Base-by-base conservation (phyloP, 495 filamentous ascomycete genomes). In the Penicillium paradoxum region DNA sequence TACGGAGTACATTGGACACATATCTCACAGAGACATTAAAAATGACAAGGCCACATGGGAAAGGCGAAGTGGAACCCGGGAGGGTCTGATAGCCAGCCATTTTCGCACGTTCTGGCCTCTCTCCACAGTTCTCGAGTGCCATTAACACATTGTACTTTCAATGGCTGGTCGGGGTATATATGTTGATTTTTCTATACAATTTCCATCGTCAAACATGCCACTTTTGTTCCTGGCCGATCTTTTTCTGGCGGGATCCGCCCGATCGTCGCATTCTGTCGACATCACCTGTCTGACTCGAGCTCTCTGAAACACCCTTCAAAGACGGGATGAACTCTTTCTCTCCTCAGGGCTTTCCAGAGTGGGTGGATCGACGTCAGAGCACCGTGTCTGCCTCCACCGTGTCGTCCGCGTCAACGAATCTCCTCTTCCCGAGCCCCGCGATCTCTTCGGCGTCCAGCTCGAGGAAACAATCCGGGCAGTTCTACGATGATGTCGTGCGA, bases 371-470 rank as follows among this genome's bases (percentile, higher is more conserved):
- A 50, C 66, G 67, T 33, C 60, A 65, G 49, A 75, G 73, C 54
- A 67, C 60, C 41, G 45, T 68, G 5, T 76, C 73, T 27, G 61
- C 67, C 17, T 73, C 72, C 45, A 74, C 72, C 5, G 66, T 64
- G 54, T 72, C 70, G 32, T 74, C 72, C 33, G 63, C 64, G 18
- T 63, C 71, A 18, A 62, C 64, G 47, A 71, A 69, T 34, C 55
- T 71, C n/a, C 54, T 71, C 19, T 71, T 69, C 41, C 55, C 61
- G 22, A 69, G 59, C 41, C 63, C 70, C 15, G 49, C 63, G 19
- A 65, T 67, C 44, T 69, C 70, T 9, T 64, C 67, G 8, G 66
- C 63, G 6, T 63, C 67, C 40, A 62, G 59, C 43, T 68, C 68
- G 34, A 59, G 70, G 29, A 67, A 72, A 41, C 56, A 62, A 19